Conservation (phyloP, 208 protist species). For the Leishmania guyanensis region DNA sequence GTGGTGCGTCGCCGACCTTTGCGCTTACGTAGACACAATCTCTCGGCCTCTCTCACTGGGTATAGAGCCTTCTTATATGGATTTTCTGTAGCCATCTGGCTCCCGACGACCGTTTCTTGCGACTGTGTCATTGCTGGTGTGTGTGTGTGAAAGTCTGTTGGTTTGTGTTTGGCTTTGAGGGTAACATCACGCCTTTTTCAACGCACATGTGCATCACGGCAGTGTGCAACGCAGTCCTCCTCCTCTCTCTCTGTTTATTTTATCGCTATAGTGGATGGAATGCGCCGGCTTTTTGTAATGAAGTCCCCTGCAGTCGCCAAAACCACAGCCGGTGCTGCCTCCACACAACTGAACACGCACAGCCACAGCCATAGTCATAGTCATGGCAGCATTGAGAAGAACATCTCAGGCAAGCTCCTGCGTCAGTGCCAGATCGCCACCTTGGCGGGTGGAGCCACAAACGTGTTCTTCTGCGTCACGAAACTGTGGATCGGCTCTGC, state of each 20-base stretch:
- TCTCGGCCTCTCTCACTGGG: background rate
- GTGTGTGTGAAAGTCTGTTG: background rate
- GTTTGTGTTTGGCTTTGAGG: background rate
- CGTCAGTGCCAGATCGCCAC: slow-evolving; percentile 79
- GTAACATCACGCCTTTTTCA: background rate
- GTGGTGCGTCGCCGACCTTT: background rate
- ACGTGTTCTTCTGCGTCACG: slow-evolving; percentile 77
- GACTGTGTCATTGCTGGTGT: background rate
- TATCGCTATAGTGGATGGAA: slow-evolving; percentile 10
- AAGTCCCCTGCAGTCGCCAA: slow-evolving; percentile 17
- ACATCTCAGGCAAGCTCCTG: slow-evolving; percentile 52
- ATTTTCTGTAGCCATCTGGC: background rate
- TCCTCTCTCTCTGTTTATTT: background rate
- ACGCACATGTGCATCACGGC: background rate
- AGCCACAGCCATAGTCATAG: slow-evolving; percentile 27
- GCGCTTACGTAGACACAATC: background rate
- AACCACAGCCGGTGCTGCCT: background rate
- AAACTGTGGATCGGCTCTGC: slow-evolving; percentile 76
- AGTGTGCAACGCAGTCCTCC: background rate
- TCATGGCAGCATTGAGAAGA: slow-evolving; percentile 41
- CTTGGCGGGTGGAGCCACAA: slow-evolving; percentile 60
- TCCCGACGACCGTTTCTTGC: background rate
- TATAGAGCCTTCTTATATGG: background rate
- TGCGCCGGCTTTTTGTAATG: slow-evolving; percentile 41
- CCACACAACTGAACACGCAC: slow-evolving; percentile 25